Evolutionary conservation across 2,329 filamentous ascomycete genomes (phyloP).

Genomic region (Fusarium azukiicola): DNA sequence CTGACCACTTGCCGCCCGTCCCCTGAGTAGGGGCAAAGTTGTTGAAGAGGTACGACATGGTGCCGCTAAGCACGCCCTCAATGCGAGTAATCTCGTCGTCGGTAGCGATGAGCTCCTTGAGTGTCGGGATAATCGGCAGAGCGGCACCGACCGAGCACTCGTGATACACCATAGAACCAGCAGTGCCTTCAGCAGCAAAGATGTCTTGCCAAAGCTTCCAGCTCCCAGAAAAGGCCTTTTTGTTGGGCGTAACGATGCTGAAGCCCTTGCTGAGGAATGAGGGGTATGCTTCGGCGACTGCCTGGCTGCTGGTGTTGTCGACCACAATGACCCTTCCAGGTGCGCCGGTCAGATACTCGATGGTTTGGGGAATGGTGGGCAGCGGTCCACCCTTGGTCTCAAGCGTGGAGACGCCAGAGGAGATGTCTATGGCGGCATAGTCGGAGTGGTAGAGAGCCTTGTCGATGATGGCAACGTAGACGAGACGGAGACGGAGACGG

Average conservation of each 20-base stretch:
- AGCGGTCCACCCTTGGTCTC: constrained; percentile 82
- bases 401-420: constrained; percentile 81
- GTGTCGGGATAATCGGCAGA: constrained; percentile 94
- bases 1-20: constrained; percentile 90
- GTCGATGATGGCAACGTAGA: constrained; percentile 92
- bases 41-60: constrained; percentile 99
- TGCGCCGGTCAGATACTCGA: constrained; percentile 88
- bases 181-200: constrained; percentile 84
- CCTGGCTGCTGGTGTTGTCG: constrained; percentile 97
- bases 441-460: constrained; percentile 89
- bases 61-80: constrained; percentile 98
- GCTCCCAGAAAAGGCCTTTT: constrained; percentile 96
- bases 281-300: constrained; percentile 92
- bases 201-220: constrained; percentile 93
- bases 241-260: constrained; percentile 97
- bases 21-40: constrained; percentile 92
- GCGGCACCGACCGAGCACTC: constrained; percentile 97
- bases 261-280: constrained; percentile 89
- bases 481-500: constrained; percentile 87
- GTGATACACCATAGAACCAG: constrained; percentile 93
- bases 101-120: constrained; percentile 95
- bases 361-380: constrained; percentile 84
- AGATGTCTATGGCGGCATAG: constrained; percentile 84
- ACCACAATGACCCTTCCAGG: constrained; percentile 91
- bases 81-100: constrained; percentile 95